Base-by-base conservation (phyloP, 2,329 filamentous ascomycete genomes). In the Aulographum hederae region DNA sequence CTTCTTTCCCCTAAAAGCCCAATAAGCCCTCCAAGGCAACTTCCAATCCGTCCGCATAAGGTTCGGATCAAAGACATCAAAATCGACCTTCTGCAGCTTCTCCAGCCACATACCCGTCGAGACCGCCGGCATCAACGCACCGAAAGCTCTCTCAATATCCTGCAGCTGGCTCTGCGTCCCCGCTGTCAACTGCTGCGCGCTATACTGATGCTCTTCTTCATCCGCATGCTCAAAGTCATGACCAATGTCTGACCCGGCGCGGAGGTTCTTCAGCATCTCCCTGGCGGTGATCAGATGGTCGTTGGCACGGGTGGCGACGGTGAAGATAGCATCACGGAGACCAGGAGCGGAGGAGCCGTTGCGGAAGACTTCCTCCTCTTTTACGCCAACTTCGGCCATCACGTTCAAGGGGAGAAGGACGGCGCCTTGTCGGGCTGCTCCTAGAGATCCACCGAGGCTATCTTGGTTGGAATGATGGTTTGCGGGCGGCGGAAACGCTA, bases 271-370 rank as follows among this genome's bases (percentile, higher is more conserved):
- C 37, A 95, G 54, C 84, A 98, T 93, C 50, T 93, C 81, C 36
- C 84, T 65, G 2, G 79, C 86, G 0, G 86, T 95, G 42, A 94
- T 92, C 20, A 98, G 61, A 53, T 98, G 89, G 50, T 98, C 89
- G 46, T 91, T 91, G 5, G 89, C 89, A 23, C 86, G 70, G 0
- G 89, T 98, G 1, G 89, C 89, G 11, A 98, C 81, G 3, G 72
- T 67, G 53, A 95, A 98, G 1, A 95, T 72, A 3, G 85, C 86
- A 52, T 98, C 86, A 37, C 78, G 73, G 13, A 95, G 62, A 0
- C 85, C 85, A 0, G 71, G 63, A 0, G 86, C 86, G n/a, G 69
- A 58, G 0, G 78, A 73, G 0, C 85, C 86, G 26, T 73, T 65
- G 6, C 86, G 69, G 37, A 92, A 79, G 0, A 98, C 76, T 27